These are phyloP conservation scores for Annulohypoxylon maeteangense DNA, from an alignment of 495 filamentous ascomycete genomes.

Conservation along the genomic window DNA sequence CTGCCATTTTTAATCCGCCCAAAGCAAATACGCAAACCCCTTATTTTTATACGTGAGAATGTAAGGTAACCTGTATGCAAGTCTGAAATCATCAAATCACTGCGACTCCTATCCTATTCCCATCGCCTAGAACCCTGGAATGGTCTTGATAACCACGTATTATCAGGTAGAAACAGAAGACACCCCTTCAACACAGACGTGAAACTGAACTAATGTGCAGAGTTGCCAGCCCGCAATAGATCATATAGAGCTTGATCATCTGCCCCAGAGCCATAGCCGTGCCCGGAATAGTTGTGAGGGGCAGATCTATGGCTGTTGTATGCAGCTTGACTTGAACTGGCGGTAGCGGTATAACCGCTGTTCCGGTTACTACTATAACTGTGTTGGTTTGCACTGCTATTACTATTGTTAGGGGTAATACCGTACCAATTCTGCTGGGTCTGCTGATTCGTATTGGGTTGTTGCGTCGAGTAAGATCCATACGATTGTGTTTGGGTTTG, in stretches of 20 bases:
- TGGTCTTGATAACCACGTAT: not conserved
- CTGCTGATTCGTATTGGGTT: constrained; percentile 38
- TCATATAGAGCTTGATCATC: constrained; percentile 47
- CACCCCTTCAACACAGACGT: not conserved
- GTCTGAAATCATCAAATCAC: not conserved
- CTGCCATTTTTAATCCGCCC: not conserved
- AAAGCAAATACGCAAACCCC: not conserved
- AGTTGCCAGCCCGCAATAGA: constrained; percentile 32
- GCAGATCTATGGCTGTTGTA: constrained; percentile 38
- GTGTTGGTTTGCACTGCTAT: constrained; percentile 29
- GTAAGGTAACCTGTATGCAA: not conserved
- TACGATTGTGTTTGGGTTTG: constrained; percentile 34
- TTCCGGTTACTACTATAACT: constrained; percentile 34
- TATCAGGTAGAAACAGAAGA: not conserved
- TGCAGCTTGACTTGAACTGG: constrained; percentile 22
- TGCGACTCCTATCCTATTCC: not conserved
- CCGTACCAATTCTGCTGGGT: constrained; percentile 44
- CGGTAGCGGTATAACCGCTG: constrained; percentile 21
- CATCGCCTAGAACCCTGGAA: not conserved
- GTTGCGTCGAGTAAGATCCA: constrained; percentile 37
- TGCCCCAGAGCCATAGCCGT: constrained; percentile 29
- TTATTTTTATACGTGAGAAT: not conserved
- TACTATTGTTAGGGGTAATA: constrained; percentile 28
- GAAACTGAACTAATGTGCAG: constrained; percentile 31
- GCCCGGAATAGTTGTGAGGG: constrained; percentile 29